Evolutionary conservation across 108 stramenopile genomes (phyloP).

Genomic region (Cyclostephanos invisitatus): DNA sequence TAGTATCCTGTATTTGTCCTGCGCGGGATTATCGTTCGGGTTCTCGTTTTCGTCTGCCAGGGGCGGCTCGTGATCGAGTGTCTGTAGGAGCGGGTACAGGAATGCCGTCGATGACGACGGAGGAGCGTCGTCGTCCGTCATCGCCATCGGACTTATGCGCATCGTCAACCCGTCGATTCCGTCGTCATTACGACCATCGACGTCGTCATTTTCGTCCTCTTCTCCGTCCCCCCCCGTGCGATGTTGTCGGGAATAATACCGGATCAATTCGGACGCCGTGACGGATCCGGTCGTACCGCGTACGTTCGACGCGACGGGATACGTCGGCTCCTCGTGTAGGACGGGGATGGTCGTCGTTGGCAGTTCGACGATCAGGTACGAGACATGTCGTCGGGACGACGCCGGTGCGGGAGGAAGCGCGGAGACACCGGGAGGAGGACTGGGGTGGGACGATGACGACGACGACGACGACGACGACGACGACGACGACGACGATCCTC

Average conservation of each 20-base stretch:
- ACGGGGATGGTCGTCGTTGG: constrained; percentile 78
- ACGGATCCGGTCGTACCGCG: constrained; percentile 74
- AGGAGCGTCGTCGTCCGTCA: constrained; percentile 14
- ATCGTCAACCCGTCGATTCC: constrained; percentile 23
- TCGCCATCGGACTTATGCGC: constrained; percentile 25
- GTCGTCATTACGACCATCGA: neutral
- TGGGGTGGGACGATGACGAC: too few relatives aligned
- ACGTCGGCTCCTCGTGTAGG: constrained; percentile 80
- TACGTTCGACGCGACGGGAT: constrained; percentile 49
- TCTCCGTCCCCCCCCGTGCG: neutral
- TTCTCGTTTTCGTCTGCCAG: constrained; percentile 47
- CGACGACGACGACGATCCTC: too few relatives aligned
- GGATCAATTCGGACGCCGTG: constrained; percentile 68
- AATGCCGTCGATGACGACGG: constrained; percentile 17
- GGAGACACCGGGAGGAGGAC: too few relatives aligned
- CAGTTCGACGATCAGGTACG: constrained; percentile 71
- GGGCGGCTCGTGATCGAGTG: constrained; percentile 69
- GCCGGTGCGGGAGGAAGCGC: constrained; percentile 31
- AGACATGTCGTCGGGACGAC: constrained; percentile 26
- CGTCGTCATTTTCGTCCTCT: too few relatives aligned
- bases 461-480: too few relatives aligned
- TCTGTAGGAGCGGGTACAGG: constrained; percentile 54
- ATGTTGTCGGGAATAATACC: constrained; percentile 43
- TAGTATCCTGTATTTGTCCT: constrained; percentile 95
- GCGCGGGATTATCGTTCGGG: constrained; percentile 80